phyloP scores from a whole-genome alignment of 371 early-diverging fungal genomes.

The Phascolomyces articulosus region DNA sequence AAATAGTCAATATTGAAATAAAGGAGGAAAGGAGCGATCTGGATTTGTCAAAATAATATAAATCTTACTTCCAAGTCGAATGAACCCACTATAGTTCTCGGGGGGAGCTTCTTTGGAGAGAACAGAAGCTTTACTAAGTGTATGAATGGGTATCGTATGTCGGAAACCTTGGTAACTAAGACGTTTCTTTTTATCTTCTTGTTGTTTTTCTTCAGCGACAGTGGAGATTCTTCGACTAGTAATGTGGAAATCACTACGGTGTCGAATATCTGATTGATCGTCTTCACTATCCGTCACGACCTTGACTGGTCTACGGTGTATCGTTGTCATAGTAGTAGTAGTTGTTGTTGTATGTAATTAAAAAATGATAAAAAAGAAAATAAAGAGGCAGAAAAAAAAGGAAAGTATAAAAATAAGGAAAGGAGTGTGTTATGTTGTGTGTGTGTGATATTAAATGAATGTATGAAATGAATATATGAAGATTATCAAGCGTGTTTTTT shows the following conservation, averaged over 20 bases:
- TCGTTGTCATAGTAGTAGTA: too few relatives aligned
- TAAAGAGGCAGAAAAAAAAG: background rate
- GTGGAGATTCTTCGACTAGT: constrained; percentile 36
- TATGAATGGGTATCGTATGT: constrained; percentile 73
- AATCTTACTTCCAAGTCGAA: constrained; percentile 66
- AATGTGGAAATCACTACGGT: constrained; percentile 38
- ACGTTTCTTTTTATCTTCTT: constrained; percentile 34
- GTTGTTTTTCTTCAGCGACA: constrained; percentile 35
- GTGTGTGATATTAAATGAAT: too few relatives aligned
- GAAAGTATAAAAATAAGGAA: background rate
- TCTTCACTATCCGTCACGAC: constrained; percentile 57
- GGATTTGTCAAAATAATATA: too few relatives aligned
- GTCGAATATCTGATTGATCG: constrained; percentile 45
- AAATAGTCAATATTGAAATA: too few relatives aligned
- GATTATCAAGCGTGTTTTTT: too few relatives aligned
- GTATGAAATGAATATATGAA: too few relatives aligned
- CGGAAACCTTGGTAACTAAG: constrained; percentile 30
- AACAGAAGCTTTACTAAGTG: constrained; percentile 60
- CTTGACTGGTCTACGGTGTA: constrained; percentile 29
- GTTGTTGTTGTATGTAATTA: constrained; percentile 2
- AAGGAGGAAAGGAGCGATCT: too few relatives aligned
- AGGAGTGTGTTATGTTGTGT: too few relatives aligned
- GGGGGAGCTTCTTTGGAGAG: constrained; percentile 78
- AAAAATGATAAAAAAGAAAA: background rate
- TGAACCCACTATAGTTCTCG: constrained; percentile 74